Base-by-base conservation (phyloP, 805 yeast genomes). In the Sugiyamaella qingdaonensis region DNA sequence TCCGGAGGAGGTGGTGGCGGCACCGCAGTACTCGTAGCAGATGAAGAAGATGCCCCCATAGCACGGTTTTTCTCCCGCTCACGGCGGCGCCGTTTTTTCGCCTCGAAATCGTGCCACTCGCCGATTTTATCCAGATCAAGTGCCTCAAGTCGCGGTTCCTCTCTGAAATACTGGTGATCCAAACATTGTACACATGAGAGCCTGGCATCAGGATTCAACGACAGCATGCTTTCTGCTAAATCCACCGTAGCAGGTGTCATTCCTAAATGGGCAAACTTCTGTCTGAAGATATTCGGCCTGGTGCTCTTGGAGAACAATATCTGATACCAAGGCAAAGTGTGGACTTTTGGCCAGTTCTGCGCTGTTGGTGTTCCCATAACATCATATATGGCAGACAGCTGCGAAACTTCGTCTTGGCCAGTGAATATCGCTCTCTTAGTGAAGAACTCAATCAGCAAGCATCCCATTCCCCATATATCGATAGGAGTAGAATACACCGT, bases 61-160 rank as follows among this genome's bases (percentile, higher is more conserved):
- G 34, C 35, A 39, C 35, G 35, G 10, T 39, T 43, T 24, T 42
- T 51, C 18, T 63, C 62, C 42, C 69, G 54, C 58, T 75, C 79
- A 55, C 73, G 73, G 54, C 85, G 72, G 57, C 88, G 74, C 61
- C 86, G 79, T 71, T 82, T 85, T 68, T 92, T 90, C 2, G 96
- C 94, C 64, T 92, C 99, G 68, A 86, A 92, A 65, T 92, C 99
- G 66, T 92, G 99, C 94, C 97, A 92, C 68, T 95, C 98, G 2
- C 94, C 95, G 29, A 83, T 68, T n/a, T 75, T 74, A 29, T 75
- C 72, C 58, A 85, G 73, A 51, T 82, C 76, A 10, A 71, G 67
- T 36, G 88, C 73, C 56, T 78, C 82, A 1, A 87, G 84, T 32
- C 61, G 58, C 0, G 96, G 97, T 5, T 79, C 84, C 46, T 82